Evolutionary conservation across 257 asterid species (phyloP), one percentile per base, ranked within the genome.

Genomic region (Nicotiana knightiana): DNA sequence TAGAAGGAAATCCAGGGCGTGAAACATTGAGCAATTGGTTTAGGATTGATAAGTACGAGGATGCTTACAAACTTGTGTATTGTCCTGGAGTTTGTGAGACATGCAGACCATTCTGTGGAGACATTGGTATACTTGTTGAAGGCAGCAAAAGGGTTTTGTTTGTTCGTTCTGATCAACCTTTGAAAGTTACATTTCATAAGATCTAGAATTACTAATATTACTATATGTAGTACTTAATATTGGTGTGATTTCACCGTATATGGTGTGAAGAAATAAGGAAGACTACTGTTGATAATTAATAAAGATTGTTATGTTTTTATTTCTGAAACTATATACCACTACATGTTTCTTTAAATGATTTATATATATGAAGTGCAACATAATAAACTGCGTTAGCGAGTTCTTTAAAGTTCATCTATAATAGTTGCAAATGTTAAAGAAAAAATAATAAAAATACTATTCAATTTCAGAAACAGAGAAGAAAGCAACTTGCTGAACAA

Each of bases 1-100:
- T 54, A 35, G 66, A 28, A 39, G 85, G 85, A 35, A 77, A 85
- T 70, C 82, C 87, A 7, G 83, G 83, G 4, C 53, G 77, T 43
- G 53, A 78, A 2, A 79, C 81, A 78, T 5, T 68, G 37, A 21
- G 39, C 32, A 81, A 51, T 35, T 81, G 78, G 83, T 81, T 81
- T 1, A 66, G 6, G 67, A 81, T 81, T 66, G 66, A 81, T 0
- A 65, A 18, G 28, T 46, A 24, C 24, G 70, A 68, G 39, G 81
- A 51, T 24, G 77, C 55, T 6, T 77, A 59, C 64, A 83, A 83
- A 67, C 17, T 83, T 83, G 82, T 77, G 35, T 77, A 26, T 75
- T 77, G 85, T 46, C 82, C 85, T 6, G 70, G 68, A 1, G 85
- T 83, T 35, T 83, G 85, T 81, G 8, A 24, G 0, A 10, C n/a